Conservation (phyloP, 2,329 filamentous ascomycete genomes). For the Sclerotinia sclerotiorum region DNA sequence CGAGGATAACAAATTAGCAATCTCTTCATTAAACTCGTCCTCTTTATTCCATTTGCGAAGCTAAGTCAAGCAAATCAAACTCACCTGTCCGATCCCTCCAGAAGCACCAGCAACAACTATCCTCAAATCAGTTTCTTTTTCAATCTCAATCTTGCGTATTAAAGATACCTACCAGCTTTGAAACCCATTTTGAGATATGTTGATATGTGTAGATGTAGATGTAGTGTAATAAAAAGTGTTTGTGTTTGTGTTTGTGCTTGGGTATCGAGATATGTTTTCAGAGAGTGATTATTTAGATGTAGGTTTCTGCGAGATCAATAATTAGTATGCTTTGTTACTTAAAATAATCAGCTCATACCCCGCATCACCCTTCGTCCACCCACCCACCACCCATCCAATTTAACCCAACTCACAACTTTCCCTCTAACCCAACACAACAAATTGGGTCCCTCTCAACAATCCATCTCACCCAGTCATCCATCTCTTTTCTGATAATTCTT, state of each 20-base stretch:
- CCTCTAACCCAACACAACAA: background rate
- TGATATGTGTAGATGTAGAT: background rate
- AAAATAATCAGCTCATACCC: constrained; percentile 3
- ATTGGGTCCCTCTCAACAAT: constrained; percentile 7
- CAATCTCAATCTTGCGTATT: constrained; percentile 4
- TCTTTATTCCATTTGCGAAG: no score
- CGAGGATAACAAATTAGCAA: constrained; percentile 1
- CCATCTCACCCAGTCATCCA: background rate
- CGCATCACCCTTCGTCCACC: background rate
- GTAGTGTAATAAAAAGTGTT: no score
- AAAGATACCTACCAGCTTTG: constrained; percentile 55
- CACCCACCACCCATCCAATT: background rate
- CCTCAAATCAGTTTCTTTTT: background rate
- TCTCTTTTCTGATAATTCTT: background rate
- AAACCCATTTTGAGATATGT: constrained; percentile 49
- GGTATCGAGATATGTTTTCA: background rate
- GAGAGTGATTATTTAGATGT: constrained; percentile 1
- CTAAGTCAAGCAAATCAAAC: constrained; percentile 31
- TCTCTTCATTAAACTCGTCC: background rate
- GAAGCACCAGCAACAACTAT: constrained; percentile 87
- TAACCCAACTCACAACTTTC: no score
- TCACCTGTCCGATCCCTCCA: constrained; percentile 96
- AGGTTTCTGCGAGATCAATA: constrained; percentile 1
- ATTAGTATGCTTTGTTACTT: background rate
- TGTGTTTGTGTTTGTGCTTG: no score